These are phyloP conservation scores for Trichoderma sp. DNA, from an alignment of 2,329 filamentous ascomycete species.

Conservation along the genomic window DNA sequence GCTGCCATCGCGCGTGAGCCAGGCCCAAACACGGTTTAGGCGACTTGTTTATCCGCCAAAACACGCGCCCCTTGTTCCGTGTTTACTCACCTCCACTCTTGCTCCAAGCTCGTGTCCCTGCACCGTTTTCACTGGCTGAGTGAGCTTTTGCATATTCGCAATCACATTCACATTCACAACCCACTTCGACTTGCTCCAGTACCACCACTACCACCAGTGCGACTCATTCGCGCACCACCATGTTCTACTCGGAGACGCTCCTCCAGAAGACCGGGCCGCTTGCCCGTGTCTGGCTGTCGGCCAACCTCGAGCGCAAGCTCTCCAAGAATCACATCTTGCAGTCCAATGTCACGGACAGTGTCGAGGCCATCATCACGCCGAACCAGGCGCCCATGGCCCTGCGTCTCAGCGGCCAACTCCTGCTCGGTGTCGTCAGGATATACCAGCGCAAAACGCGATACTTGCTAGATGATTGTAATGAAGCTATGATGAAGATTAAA, in stretches of 20 bases:
- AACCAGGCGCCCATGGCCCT: slow-evolving; percentile 93
- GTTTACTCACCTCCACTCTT: slow-evolving; percentile 32
- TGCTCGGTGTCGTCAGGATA: slow-evolving; percentile 94
- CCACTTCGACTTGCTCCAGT: background rate
- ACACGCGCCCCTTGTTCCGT: slow-evolving; percentile 34
- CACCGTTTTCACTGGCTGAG: slow-evolving; percentile 2
- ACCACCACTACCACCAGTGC: slow-evolving; percentile 23
- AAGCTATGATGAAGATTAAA: slow-evolving; percentile 96
- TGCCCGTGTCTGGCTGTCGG: slow-evolving; percentile 96
- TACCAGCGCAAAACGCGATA: slow-evolving; percentile 98
- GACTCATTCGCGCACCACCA: slow-evolving; percentile 44
- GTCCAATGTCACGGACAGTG: slow-evolving; percentile 90
- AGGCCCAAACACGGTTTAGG: slow-evolving; percentile 28
- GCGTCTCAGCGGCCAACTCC: slow-evolving; percentile 86
- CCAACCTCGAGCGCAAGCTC: slow-evolving; percentile 97
- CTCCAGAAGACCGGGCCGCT: slow-evolving; percentile 95
- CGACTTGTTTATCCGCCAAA: slow-evolving; percentile 34
- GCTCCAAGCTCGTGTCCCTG: slow-evolving; percentile 23
- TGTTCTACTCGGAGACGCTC: slow-evolving; percentile 98
- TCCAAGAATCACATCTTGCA: slow-evolving; percentile 95
- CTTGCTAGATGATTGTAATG: slow-evolving; percentile 93
- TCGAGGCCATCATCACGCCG: slow-evolving; percentile 90
- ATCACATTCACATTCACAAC: background rate
- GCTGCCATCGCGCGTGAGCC: slow-evolving; percentile 32
- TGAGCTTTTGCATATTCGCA: background rate